phyloP scores from a whole-genome alignment of 805 yeast species.

The Debaryomyces tyrocola region DNA sequence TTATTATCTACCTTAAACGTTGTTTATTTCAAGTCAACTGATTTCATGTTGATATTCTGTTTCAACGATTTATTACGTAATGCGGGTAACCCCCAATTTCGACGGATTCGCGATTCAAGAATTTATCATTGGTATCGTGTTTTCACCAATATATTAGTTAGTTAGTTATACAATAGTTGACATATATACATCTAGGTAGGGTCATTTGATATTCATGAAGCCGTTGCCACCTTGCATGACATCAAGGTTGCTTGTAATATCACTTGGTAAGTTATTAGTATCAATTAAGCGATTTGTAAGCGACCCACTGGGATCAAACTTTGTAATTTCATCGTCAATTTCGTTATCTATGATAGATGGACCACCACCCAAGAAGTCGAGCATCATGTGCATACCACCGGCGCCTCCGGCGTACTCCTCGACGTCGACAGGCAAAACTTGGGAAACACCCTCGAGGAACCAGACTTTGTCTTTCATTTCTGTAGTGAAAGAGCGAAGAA shows the following conservation, averaged over 20 bases:
- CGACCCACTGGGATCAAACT: constrained; percentile 44
- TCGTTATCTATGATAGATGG: constrained; percentile 41
- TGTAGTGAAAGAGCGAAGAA: constrained; percentile 76
- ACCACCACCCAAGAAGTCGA: constrained; percentile 78
- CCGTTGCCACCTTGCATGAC: constrained; percentile 50
- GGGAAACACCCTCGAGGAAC: constrained; percentile 90
- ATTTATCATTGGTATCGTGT: no score
- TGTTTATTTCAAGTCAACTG: neutral
- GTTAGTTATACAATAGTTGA: neutral
- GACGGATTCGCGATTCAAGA: neutral
- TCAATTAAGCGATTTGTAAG: constrained; percentile 50
- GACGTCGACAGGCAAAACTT: constrained; percentile 86
- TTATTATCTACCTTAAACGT: neutral
- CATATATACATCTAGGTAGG: neutral
- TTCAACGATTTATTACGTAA: constrained; percentile 6
- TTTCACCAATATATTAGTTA: no score
- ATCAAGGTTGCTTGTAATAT: constrained; percentile 50
- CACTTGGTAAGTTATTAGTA: constrained; percentile 58
- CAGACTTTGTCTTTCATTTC: constrained; percentile 89
- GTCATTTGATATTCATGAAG: constrained; percentile 34
- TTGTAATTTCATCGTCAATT: constrained; percentile 38
- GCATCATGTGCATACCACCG: constrained; percentile 91
- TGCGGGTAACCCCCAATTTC: constrained; percentile 5
- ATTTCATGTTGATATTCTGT: constrained; percentile 5
- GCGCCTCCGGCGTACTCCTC: constrained; percentile 85